phyloP scores from a whole-genome alignment of 2,329 filamentous ascomycete species.

The Aspergillus proliferans region DNA sequence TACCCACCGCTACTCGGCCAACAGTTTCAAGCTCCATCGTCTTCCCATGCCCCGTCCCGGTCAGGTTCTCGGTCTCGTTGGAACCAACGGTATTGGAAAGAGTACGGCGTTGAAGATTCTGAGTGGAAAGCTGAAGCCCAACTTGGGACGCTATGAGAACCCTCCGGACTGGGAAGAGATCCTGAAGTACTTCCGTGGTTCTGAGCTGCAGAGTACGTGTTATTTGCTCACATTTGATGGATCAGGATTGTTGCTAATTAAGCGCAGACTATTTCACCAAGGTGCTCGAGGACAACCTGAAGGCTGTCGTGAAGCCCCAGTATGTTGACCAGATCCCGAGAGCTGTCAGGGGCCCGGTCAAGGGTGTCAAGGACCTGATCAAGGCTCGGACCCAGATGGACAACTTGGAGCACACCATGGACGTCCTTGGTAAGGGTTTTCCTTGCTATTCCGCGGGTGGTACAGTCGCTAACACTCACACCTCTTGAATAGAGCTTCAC shows the following conservation, averaged over 20 bases:
- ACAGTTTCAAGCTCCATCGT: constrained; percentile 98
- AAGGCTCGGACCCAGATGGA: constrained; percentile 68
- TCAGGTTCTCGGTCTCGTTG: constrained; percentile 91
- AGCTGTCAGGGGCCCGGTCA: constrained; percentile 75
- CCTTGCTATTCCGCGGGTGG: not conserved
- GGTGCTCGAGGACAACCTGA: constrained; percentile 90
- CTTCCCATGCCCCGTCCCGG: constrained; percentile 92
- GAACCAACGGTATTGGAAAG: constrained; percentile 99
- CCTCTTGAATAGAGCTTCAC: constrained; percentile 58
- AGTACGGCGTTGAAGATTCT: constrained; percentile 99
- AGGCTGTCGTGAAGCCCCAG: constrained; percentile 97
- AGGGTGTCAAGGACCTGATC: constrained; percentile 73
- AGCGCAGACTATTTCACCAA: constrained; percentile 91
- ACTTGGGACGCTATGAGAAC: constrained; percentile 89
- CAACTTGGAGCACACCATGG: constrained; percentile 74
- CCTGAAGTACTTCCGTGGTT: constrained; percentile 95
- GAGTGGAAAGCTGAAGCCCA: constrained; percentile 96
- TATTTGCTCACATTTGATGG: not conserved
- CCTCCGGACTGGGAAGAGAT: constrained; percentile 99
- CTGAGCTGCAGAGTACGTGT: constrained; percentile 82
- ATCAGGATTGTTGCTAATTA: constrained; percentile 15
- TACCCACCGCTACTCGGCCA: constrained; percentile 96
- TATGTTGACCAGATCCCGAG: constrained; percentile 98
- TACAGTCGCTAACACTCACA: constrained; percentile 11
- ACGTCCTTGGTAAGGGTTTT: constrained; percentile 58